Conservation (phyloP, 768 basidiomycete species). For the Podaxis sp. region DNA sequence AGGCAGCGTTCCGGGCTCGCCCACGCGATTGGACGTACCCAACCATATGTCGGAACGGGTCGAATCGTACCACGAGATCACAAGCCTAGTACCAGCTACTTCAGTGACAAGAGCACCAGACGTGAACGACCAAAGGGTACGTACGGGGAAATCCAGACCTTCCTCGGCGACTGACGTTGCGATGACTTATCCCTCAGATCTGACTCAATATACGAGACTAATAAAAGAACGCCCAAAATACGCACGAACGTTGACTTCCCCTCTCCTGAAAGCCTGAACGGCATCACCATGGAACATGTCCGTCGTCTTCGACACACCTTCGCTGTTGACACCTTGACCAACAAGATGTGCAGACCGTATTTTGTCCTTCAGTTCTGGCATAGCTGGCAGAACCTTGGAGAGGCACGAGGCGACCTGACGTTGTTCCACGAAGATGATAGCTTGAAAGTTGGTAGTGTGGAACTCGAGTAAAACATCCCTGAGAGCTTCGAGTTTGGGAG, state of each 20-base stretch:
- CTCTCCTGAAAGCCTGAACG: constrained; percentile 63
- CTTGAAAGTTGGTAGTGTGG: constrained; percentile 62
- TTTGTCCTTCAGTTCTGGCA: constrained; percentile 56
- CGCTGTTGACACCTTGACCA: constrained; percentile 58
- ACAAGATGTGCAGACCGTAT: constrained; percentile 67
- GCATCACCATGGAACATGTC: constrained; percentile 54
- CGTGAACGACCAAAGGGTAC: constrained; percentile 19
- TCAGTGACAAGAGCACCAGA: background rate
- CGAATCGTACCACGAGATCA: constrained; percentile 85
- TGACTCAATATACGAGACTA: constrained; percentile 4
- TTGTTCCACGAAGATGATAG: constrained; percentile 87
- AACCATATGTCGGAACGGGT: constrained; percentile 77
- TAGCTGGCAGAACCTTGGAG: constrained; percentile 58
- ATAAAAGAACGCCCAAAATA: constrained; percentile 18
- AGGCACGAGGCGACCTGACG: constrained; percentile 76
- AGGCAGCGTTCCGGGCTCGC: constrained; percentile 72
- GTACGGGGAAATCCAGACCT: constrained; percentile 84
- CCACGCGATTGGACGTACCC: constrained; percentile 91
- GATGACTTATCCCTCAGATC: constrained; percentile 46
- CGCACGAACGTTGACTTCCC: constrained; percentile 68
- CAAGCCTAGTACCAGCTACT: constrained; percentile 57
- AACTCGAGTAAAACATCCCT: constrained; percentile 59
- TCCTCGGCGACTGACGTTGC: constrained; percentile 91
- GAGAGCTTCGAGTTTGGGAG: constrained; percentile 69
- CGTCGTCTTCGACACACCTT: constrained; percentile 39